Evolutionary conservation across 805 yeast genomes (phyloP).

Genomic region (Kodamaea kaohsiungensis): DNA sequence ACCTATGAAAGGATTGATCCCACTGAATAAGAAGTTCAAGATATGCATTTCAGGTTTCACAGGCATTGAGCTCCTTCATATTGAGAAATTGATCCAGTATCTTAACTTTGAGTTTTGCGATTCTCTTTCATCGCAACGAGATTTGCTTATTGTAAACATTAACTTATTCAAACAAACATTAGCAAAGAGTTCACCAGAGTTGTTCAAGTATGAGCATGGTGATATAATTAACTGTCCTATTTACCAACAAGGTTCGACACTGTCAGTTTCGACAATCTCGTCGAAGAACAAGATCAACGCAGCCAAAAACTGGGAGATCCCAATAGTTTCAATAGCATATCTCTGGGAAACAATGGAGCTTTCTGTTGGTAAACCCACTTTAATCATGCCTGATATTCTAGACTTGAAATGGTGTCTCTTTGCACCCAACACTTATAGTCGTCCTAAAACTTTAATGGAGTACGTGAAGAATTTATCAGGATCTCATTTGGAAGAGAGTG

Average conservation of each 20-base stretch:
- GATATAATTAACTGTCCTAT: conserved; percentile 38
- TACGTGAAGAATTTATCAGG: conserved; percentile 14
- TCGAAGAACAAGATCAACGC: conserved; percentile 58
- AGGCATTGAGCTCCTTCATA: conserved; percentile 74
- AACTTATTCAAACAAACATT: conserved; percentile 43
- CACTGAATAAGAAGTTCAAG: conserved; percentile 23
- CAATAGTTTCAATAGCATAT: conserved; percentile 57
- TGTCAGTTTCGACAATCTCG: conserved; percentile 39
- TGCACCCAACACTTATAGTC: conserved; percentile 40
- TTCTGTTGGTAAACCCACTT: conserved; percentile 21
- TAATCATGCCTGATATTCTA: conserved; percentile 40
- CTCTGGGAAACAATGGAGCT: conserved; percentile 51
- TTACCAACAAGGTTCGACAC: conserved; percentile 30
- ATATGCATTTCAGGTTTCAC: conserved; percentile 71
- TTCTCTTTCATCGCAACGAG: conserved; percentile 50
- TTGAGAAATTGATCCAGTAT: conserved; percentile 58
- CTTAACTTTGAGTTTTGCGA: conserved; percentile 54
- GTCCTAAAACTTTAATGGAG: conserved; percentile 26
- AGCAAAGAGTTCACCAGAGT: conserved; percentile 39
- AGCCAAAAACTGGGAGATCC: conserved; percentile 57
- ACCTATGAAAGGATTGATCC: conserved; percentile 44
- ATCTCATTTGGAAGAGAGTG: conserved; percentile 3
- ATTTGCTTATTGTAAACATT: conserved; percentile 57
- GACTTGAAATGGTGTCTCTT: conserved; percentile 57
- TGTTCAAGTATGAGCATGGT: conserved; percentile 37